Percentiles rank a stretch among this genome's conserved stretches.
These are phyloP conservation scores for Pulveroboletus sp. DNA, from an alignment of 768 basidiomycete genomes.

Conservation along the genomic window DNA sequence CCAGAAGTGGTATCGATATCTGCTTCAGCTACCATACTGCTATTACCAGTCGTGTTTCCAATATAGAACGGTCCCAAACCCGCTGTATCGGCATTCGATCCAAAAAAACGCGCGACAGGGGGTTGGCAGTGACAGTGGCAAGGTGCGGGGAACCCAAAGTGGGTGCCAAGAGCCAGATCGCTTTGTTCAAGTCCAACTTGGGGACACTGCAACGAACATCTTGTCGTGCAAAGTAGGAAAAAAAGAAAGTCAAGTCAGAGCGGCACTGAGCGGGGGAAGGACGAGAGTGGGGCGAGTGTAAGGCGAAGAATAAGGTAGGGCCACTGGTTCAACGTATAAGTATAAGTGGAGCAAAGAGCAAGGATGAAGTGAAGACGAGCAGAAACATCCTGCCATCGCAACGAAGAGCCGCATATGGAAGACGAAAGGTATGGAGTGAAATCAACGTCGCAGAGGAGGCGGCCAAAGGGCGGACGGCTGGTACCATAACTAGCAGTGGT, in stretches of 20 bases:
- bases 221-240: conserved; percentile 1
- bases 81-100: background rate
- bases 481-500: too few species aligned
- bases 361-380: background rate
- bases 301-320: background rate
- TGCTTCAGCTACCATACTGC: background rate
- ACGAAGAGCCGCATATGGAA: background rate
- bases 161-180: too few species aligned
- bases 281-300: background rate
- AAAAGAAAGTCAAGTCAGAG: too few species aligned
- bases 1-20: background rate
- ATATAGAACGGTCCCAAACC: too few species aligned
- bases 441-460: too few species aligned
- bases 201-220: background rate
- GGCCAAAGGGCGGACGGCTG: too few species aligned
- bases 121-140: too few species aligned
- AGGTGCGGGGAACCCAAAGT: too few species aligned
- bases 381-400: conserved; percentile 12
- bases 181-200: too few species aligned
- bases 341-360: too few species aligned
- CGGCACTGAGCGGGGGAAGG: background rate
- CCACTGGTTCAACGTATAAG: background rate
- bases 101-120: background rate
- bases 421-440: too few species aligned
- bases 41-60: background rate